These are phyloP conservation scores for Geranium incanum DNA, from an alignment of 441 rosid genomes.

Conservation along the genomic window DNA sequence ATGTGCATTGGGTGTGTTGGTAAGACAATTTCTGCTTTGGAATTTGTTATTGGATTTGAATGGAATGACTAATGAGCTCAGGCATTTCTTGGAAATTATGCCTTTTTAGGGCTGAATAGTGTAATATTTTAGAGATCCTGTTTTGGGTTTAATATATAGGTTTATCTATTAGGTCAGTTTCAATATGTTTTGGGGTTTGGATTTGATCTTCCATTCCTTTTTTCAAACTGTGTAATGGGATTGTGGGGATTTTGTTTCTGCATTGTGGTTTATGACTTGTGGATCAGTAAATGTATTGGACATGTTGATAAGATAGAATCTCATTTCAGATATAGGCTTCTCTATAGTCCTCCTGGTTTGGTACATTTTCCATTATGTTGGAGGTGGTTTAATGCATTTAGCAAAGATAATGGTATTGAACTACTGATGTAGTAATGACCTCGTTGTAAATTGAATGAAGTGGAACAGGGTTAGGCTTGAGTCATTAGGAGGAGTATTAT, in stretches of 20 bases:
- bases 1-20: not conserved
- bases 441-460: not conserved
- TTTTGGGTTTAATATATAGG: too few species aligned
- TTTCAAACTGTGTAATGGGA: too few species aligned
- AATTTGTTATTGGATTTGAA: not conserved
- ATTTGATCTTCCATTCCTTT: too few species aligned
- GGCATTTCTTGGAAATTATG: not conserved
- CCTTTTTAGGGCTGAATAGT: not conserved
- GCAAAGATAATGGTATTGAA: not conserved
- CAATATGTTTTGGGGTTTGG: too few species aligned
- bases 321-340: not conserved
- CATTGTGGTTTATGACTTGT: too few species aligned
- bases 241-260: too few species aligned
- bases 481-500: not conserved
- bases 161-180: too few species aligned
- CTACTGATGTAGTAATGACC: not conserved
- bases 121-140: too few species aligned
- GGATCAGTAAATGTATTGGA: too few species aligned
- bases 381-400: not conserved
- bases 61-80: not conserved
- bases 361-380: not conserved
- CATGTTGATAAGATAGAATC: too few species aligned
- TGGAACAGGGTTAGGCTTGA: conserved; percentile 1
- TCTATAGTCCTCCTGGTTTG: not conserved
- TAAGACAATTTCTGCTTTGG: too few species aligned